phyloP scores from a whole-genome alignment of 2,329 filamentous ascomycete genomes.

The Fusarium armeniacum region DNA sequence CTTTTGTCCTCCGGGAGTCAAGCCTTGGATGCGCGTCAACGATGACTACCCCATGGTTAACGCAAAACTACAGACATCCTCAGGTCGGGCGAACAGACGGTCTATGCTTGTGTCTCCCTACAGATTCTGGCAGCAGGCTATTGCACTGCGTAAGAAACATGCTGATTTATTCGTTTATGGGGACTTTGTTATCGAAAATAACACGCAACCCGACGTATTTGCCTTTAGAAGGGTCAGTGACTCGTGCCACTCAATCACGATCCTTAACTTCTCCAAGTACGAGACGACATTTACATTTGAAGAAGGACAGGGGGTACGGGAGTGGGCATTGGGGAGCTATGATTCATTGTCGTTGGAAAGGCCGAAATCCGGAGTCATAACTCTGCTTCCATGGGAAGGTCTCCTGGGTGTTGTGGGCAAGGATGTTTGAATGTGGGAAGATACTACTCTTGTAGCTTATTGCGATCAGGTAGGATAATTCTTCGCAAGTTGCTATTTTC shows the following conservation, averaged over 20 bases:
- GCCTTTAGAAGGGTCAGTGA: constrained; percentile 49
- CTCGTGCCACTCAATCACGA: constrained; percentile 45
- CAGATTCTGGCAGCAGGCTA: constrained; percentile 52
- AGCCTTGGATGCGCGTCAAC: constrained; percentile 56
- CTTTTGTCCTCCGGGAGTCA: constrained; percentile 55
- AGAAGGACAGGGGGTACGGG: neutral
- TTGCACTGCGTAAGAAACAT: constrained; percentile 50
- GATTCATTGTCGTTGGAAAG: neutral
- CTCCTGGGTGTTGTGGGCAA: neutral
- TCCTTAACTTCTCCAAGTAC: constrained; percentile 51
- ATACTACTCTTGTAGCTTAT: no score
- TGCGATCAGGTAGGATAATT: no score
- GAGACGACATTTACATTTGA: neutral
- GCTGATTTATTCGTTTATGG: constrained; percentile 54
- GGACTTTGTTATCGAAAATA: constrained; percentile 49
- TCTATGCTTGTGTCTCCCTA: constrained; percentile 50
- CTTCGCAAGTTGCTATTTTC: no score
- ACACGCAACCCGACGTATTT: constrained; percentile 46
- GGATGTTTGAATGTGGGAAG: neutral
- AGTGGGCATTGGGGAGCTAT: constrained; percentile 3
- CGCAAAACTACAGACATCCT: constrained; percentile 66
- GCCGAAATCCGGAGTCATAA: neutral
- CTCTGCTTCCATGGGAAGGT: constrained; percentile 6
- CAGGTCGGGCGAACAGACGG: constrained; percentile 42
- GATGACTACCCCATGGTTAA: constrained; percentile 61